These are phyloP conservation scores for Phaeotremella skinneri DNA, from an alignment of 768 basidiomycete genomes.

Conservation along the genomic window DNA sequence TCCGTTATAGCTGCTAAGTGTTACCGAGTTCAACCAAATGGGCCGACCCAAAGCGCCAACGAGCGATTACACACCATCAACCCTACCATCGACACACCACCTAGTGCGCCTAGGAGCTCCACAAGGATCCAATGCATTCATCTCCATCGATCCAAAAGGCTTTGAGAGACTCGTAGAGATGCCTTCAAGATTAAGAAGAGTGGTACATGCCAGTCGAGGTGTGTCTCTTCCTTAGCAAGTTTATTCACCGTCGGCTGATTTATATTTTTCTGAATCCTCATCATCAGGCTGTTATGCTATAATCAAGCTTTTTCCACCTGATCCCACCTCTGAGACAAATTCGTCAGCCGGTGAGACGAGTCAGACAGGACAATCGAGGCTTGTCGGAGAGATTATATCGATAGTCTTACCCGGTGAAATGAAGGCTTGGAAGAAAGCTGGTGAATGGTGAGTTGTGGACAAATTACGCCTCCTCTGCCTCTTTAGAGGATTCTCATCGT, in stretches of 20 bases:
- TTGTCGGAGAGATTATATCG: conserved; percentile 34
- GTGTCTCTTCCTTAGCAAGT: conserved; percentile 8
- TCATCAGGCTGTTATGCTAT: conserved; percentile 35
- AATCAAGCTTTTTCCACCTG: conserved; percentile 27
- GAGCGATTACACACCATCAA: neutral
- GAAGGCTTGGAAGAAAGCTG: conserved; percentile 35
- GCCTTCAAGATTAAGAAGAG: conserved; percentile 20
- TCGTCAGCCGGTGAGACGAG: neutral
- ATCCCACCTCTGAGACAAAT: conserved; percentile 9
- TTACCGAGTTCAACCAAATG: neutral
- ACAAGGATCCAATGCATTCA: conserved; percentile 34
- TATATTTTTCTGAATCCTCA: neutral
- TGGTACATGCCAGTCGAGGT: conserved; percentile 26
- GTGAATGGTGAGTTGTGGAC: conserved; percentile 32
- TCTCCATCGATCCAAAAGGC: conserved; percentile 23
- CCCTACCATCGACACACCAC: conserved; percentile 27
- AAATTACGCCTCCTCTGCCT: neutral
- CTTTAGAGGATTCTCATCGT: too few species aligned
- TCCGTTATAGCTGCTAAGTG: too few species aligned
- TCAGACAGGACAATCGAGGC: conserved; percentile 13
- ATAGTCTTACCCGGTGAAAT: conserved; percentile 35
- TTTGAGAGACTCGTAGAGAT: conserved; percentile 34
- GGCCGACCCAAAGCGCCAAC: neutral
- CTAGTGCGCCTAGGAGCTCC: conserved; percentile 30
- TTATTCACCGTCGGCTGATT: neutral